A percentile compares a stretch with the other conserved stretches of the same genome.
Evolutionary conservation across 2,329 filamentous ascomycete genomes (phyloP).

Genomic region (Harringtonia aguacate): DNA sequence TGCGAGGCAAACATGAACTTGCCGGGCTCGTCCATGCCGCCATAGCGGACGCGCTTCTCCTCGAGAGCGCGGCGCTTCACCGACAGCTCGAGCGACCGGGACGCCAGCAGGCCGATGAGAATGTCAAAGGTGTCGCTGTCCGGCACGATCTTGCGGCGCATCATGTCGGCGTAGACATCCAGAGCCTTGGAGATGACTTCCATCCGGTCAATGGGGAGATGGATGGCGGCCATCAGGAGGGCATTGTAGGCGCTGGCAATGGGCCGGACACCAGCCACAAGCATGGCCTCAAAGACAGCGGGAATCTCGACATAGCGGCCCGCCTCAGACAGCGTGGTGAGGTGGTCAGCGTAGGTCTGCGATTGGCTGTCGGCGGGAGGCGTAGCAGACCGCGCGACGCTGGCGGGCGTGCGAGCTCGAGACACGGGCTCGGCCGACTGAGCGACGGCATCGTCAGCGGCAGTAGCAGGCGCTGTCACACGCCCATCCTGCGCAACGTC

Average conservation of each 20-base stretch:
- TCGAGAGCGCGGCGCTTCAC: slow-evolving; percentile 64
- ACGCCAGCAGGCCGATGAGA: slow-evolving; percentile 71
- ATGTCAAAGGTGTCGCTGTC: slow-evolving; percentile 82
- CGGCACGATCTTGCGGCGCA: slow-evolving; percentile 70
- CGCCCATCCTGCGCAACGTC: slow-evolving; percentile 33
- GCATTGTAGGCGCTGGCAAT: slow-evolving; percentile 86
- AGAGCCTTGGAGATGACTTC: slow-evolving; percentile 85
- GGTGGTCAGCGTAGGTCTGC: slow-evolving; percentile 64
- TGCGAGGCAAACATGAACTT: slow-evolving; percentile 84
- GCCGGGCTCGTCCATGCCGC: slow-evolving; percentile 71
- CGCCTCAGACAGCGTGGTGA: slow-evolving; percentile 61
- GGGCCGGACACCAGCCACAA: slow-evolving; percentile 71
- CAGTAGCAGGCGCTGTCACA: slow-evolving; percentile 14
- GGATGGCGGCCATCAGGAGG: slow-evolving; percentile 72
- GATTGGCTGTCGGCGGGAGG: slow-evolving; percentile 54
- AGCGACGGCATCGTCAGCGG: slow-evolving; percentile 28
- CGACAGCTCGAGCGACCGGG: slow-evolving; percentile 68
- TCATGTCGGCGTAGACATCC: slow-evolving; percentile 95
- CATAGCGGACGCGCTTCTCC: slow-evolving; percentile 73
- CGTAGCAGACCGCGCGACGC: slow-evolving; percentile 45
- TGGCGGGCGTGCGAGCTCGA: slow-evolving; percentile 30
- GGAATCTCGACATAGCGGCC: slow-evolving; percentile 81
- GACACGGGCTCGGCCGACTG: slow-evolving; percentile 28
- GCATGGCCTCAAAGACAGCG: slow-evolving; percentile 80
- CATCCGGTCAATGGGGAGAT: slow-evolving; percentile 66